Evolutionary conservation across 164 flowering plant species (phyloP).

Genomic region (Dillenia turbinata): DNA sequence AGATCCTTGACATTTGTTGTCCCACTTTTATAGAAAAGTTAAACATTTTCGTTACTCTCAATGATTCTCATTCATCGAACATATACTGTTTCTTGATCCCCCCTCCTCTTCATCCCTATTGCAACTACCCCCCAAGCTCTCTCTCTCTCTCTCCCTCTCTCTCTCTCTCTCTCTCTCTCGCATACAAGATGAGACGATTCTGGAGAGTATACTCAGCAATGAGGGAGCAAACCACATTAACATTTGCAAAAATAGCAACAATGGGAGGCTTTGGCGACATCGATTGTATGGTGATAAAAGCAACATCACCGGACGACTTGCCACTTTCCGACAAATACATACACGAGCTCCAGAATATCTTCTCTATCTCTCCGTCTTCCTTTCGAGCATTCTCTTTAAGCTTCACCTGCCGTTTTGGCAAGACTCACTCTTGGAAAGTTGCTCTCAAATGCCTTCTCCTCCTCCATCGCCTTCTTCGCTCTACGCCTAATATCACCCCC

Average conservation of each 20-base stretch:
- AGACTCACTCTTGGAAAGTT: slow-evolving; percentile 54
- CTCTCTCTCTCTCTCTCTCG: background rate
- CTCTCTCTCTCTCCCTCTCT: background rate
- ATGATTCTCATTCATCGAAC: no score
- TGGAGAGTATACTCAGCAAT: slow-evolving; percentile 31
- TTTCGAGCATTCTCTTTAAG: slow-evolving; percentile 31
- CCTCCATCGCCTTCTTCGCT: slow-evolving; percentile 50
- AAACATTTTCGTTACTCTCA: no score
- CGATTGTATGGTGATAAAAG: slow-evolving; percentile 31
- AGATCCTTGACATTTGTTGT: no score
- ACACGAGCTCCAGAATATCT: slow-evolving; percentile 39
- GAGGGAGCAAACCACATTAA: slow-evolving; percentile 37
- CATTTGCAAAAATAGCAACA: slow-evolving; percentile 45
- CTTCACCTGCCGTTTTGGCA: slow-evolving; percentile 48
- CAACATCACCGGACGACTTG: slow-evolving; percentile 54
- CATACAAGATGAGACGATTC: slow-evolving; percentile 30
- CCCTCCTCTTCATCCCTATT: no score
- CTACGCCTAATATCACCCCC: slow-evolving; percentile 29
- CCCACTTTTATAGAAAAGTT: no score
- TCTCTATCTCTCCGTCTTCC: slow-evolving; percentile 43
- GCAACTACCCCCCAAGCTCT: no score
- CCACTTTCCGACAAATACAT: slow-evolving; percentile 45
- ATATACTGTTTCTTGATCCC: no score
- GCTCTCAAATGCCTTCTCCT: slow-evolving; percentile 62
- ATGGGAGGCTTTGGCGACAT: slow-evolving; percentile 23